Conservation (phyloP, 2,329 filamentous ascomycete genomes). For the Teratosphaeriaceae sp. region DNA sequence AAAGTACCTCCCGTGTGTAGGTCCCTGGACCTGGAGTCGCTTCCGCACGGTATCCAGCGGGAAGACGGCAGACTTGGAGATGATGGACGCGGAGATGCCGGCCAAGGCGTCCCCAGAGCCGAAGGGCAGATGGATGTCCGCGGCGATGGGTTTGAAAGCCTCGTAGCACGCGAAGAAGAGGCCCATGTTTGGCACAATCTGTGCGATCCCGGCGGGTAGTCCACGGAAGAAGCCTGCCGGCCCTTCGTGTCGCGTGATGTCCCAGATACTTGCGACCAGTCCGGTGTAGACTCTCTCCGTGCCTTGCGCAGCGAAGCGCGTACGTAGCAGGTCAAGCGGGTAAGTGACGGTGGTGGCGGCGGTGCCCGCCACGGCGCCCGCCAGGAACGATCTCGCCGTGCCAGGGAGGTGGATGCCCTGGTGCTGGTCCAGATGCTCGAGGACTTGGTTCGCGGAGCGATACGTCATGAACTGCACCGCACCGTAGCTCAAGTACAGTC, state of each 20-base stretch:
- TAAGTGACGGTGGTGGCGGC: slow-evolving; percentile 79
- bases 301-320: slow-evolving; percentile 94
- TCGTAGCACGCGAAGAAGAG: slow-evolving; percentile 93
- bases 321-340: slow-evolving; percentile 86
- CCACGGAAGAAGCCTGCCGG: slow-evolving; percentile 79
- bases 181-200: slow-evolving; percentile 96
- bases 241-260: slow-evolving; percentile 73
- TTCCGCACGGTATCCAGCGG: slow-evolving; percentile 90
- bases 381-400: slow-evolving; percentile 68
- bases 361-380: slow-evolving; percentile 76
- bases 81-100: slow-evolving; percentile 69
- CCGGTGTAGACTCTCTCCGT: slow-evolving; percentile 70
- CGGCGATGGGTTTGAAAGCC: slow-evolving; percentile 47
- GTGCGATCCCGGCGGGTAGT: slow-evolving; percentile 68
- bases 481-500: slow-evolving; percentile 88
- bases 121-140: slow-evolving; percentile 46
- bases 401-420: slow-evolving; percentile 53
- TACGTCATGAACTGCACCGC: slow-evolving; percentile 87
- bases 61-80: slow-evolving; percentile 86
- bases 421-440: slow-evolving; percentile 47
- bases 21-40: slow-evolving; percentile 90
- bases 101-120: slow-evolving; percentile 78
- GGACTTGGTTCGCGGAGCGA: slow-evolving; percentile 61
- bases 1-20: slow-evolving; percentile 72
- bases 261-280: slow-evolving; percentile 59